These are phyloP conservation scores for Fusarium agapanthi DNA, from an alignment of 2,329 filamentous ascomycete species.

Conservation along the genomic window DNA sequence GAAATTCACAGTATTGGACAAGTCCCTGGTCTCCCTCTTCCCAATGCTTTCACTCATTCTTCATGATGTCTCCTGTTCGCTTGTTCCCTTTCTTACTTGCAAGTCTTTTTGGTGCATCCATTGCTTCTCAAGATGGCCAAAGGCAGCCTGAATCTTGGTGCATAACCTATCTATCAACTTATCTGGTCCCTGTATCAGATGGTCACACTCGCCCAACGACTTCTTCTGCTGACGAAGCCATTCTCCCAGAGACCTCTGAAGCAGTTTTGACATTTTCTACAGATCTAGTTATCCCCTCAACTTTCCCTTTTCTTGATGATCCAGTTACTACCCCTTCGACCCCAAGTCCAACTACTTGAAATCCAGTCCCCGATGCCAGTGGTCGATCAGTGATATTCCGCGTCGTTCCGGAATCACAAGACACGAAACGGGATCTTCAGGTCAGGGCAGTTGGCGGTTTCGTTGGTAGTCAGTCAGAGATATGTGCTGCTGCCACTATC, in stretches of 20 bases:
- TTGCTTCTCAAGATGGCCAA: not conserved
- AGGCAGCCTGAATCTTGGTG: not conserved
- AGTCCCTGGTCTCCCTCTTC: not conserved
- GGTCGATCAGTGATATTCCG: not conserved
- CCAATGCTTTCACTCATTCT: not conserved
- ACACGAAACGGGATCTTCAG: not conserved
- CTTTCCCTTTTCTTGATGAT: not conserved
- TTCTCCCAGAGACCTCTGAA: not conserved
- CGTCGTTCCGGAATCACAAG: not conserved
- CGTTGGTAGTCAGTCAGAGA: not conserved
- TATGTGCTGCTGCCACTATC: not conserved
- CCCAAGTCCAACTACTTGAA: not conserved
- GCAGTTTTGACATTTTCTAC: not conserved
- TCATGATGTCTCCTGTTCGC: not conserved
- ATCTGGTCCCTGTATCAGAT: not conserved
- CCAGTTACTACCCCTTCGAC: not conserved
- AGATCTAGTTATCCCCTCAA: not conserved
- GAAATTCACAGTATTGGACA: not conserved
- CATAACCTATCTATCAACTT: slow-evolving; percentile 4
- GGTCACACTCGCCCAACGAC: not conserved
- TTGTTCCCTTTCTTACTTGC: not conserved
- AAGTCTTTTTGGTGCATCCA: not conserved
- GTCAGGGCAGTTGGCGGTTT: not conserved
- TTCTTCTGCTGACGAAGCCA: not conserved
- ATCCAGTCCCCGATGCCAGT: not conserved